Base-by-base conservation (phyloP, 129 eudicot species). In the Helianthus tuberosus region DNA sequence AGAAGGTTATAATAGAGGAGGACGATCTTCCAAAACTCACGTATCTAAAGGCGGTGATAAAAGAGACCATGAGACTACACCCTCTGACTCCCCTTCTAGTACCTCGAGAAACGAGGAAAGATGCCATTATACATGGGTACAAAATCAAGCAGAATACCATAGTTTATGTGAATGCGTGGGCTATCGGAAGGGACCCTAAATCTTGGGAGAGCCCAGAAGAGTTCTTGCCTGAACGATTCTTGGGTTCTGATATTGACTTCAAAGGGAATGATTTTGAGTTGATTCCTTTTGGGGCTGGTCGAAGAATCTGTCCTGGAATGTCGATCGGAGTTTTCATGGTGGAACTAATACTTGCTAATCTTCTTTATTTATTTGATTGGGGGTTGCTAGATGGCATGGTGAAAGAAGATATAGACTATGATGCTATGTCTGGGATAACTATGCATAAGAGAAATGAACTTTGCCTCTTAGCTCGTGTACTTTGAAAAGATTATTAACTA, bases 181-280 rank as follows among this genome's bases (percentile, higher is more conserved):
- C 85, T 8, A 65, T 81, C 20, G 82, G 75, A 38, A 77, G 82
- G 27, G 86, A 83, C 36, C 82, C 79, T 8, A 64, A 78, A 50
- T 38, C 10, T 39, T 83, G 83, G 80, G 83, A 78, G 17, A 64
- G 17, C 8, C 78, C 86, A 4, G 73, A 82, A 8, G 73, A 67
- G 72, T 82, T 82, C 69, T 65, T 73, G 15, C 86, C 86, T 0
- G 83, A 83, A 77, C 79, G 86, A 20, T 83, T 83, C 65, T 53
- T 83, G 38, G 77, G 63, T 1, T 54, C 43, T 41, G 29, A 36
- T 6, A 47, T 78, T 36, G 86, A 78, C 41, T 83, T 83, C 9
- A 69, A 50, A 74, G 86, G 86, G 46, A 72, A 74, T 36, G 71
- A 81, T 47, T 81, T 76, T 32, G 69, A 76, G 51, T 50, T 76